These are phyloP conservation scores for Fraxinus latifolia DNA, from an alignment of 305 asterid species.

Conservation along the genomic window DNA sequence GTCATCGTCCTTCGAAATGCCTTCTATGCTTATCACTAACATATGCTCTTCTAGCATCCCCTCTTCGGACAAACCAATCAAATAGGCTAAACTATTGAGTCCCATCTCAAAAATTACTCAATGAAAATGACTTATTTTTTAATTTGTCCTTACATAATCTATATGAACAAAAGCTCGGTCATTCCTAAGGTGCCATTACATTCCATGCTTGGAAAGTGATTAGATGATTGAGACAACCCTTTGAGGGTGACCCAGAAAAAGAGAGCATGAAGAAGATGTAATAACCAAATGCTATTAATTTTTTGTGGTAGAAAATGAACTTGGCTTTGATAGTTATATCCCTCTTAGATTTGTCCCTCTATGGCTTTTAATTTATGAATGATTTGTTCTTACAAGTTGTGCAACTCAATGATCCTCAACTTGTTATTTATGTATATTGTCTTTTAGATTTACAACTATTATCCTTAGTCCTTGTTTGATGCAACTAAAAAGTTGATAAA, in stretches of 20 bases:
- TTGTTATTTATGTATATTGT: background rate
- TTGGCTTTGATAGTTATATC: background rate
- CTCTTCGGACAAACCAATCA: background rate
- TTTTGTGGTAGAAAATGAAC: background rate
- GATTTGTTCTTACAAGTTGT: background rate
- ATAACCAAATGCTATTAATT: background rate
- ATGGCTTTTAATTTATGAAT: background rate
- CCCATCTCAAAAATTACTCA: background rate
- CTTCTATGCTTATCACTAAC: background rate
- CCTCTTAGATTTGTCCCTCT: background rate
- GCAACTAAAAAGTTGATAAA: background rate
- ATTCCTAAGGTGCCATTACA: conserved; percentile 9
- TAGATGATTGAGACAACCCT: background rate
- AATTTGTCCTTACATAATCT: background rate
- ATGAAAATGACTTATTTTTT: background rate
- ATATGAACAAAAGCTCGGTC: background rate
- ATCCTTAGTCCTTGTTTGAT: background rate
- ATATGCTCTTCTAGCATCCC: background rate
- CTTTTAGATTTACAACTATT: background rate
- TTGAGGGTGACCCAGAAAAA: background rate
- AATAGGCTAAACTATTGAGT: background rate
- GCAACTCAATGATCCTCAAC: background rate
- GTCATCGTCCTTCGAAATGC: background rate
- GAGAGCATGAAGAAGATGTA: background rate
- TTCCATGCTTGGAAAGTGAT: background rate